Evolutionary conservation across 768 basidiomycete species (phyloP), one percentile per base, ranked within the genome.

Genomic region (Suillus ampliporus): DNA sequence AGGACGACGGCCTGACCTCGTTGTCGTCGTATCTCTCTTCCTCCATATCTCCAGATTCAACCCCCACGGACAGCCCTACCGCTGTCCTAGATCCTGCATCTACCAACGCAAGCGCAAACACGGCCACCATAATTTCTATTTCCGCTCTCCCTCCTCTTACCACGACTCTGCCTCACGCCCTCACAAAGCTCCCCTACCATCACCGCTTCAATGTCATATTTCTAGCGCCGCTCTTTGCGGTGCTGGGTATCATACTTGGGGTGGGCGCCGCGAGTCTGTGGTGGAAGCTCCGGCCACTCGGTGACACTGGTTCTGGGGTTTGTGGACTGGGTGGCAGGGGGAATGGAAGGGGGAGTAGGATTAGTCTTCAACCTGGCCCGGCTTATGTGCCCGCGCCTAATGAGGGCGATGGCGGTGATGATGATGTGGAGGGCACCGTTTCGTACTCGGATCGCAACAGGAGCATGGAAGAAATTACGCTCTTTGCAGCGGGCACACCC

Each of bases 71-170:
- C 21, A 6, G 21, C 10, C 48, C 57, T 56, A 28, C 23, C 50
- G 19, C 37, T 23, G 37, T 38, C 6, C 2, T 54, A 38, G 10
- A 23, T 10, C 15, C 61, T 11, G 31, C 58, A 15, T 52, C 71
- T 11, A 62, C 66, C 37, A 58, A 66, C 40, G 59, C 68, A 17
- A 15, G 38, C 26, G 43, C 63, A n/a, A 59, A 66, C 7, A 3
- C 64, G 52, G 40, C 61, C 23, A 37, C 62, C 37, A 48, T 81
- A 4, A 67, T 80, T 26, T 73, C 74, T 21, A 77, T 80, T 58
- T 76, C 75, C 31, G 71, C 77, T 38, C 67, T 75, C 26, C 73
- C 74, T 17, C 75, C 77, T 5, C 38, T 40, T 2, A 58, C 64
- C n/a, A 70, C 65, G 10, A 61, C 61, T 28, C 56, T 51, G 56